Evolutionary conservation across 2,329 filamentous ascomycete genomes (phyloP), one percentile per base, ranked within the genome.

Genomic region (Monilinia vaccinii-corymbosi): DNA sequence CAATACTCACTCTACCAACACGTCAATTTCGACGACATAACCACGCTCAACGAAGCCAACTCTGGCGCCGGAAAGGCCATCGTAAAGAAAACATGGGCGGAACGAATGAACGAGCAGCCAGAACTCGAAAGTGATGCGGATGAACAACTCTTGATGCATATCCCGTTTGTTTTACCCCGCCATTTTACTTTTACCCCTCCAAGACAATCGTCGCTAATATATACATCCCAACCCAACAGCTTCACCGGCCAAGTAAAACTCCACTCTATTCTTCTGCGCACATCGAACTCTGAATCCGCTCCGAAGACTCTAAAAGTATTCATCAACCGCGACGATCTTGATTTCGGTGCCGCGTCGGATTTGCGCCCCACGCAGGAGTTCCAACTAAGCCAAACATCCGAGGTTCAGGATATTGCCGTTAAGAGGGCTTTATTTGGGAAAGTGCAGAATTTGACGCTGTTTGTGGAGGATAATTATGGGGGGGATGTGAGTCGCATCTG

Each of bases 211-310:
- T 9, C 51, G 23, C 32, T 44, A 50, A 32, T 23, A 48, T 31
- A 60, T 52, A 55, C 32, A 45, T 44, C 4, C 42, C 13, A 28
- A 31, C 16, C 18, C 21, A 40, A 60, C 64, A 95, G 91, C 2
- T 99, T 99, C 76, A 92, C 91, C 1, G 92, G 89, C 51, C 92
- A 97, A 74, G 85, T 97, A 62, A 96, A 95, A 71, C 85, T 99
- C 1, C 92, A 97, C 76, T 86, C 89, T 31, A 85, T 99, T 71
- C 81, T 97, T 28, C 76, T 99, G 61, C 91, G 93, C 71, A 89
- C 90, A 2, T 90, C 89, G 1, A 78, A 83, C 46, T 83, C 85
- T 9, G 72, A 78, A 58, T 83, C 81, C 28, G 90, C 91, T 3
- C 94, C 94, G 2, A 83, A 82, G 63, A 97, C 90, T 3, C 78